A percentile compares a stretch with the other conserved stretches of the same genome.
Conservation (phyloP, 2,329 filamentous ascomycete species). For the Trichophyton schoenleinii region DNA sequence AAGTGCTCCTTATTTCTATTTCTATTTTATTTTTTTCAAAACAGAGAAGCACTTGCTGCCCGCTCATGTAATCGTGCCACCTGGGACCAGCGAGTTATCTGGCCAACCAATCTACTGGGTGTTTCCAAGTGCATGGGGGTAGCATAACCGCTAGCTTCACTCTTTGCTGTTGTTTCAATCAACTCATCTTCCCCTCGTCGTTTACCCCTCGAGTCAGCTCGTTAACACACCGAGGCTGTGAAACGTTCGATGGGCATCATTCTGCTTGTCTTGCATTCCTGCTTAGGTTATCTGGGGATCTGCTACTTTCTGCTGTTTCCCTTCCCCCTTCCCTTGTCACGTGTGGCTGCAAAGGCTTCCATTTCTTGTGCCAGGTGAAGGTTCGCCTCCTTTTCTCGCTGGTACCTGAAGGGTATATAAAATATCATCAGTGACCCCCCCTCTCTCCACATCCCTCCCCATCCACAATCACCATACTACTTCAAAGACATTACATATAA, state of each 20-base stretch:
- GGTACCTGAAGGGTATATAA: not conserved
- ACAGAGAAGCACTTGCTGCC: not conserved
- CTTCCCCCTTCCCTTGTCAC: not conserved
- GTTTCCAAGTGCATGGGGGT: not conserved
- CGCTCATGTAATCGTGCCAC: not conserved
- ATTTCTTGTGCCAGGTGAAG: not conserved
- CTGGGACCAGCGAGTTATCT: conserved; percentile 1
- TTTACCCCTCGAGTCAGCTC: not conserved
- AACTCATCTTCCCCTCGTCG: not conserved
- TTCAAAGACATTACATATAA: not conserved
- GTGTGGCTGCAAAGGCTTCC: not conserved
- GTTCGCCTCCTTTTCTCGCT: conserved; percentile 1
- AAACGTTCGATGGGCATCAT: not conserved
- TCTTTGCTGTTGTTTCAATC: not conserved
- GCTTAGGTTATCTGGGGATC: not conserved
- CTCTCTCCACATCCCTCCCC: not conserved
- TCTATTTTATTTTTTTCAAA: not conserved
- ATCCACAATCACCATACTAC: not conserved
- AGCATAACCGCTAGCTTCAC: conserved; percentile 2
- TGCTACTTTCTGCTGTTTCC: not conserved
- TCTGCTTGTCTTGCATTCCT: not conserved
- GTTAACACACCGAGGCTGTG: not conserved
- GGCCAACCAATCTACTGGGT: conserved; percentile 1
- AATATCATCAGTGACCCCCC: not conserved
- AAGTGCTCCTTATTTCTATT: not conserved